phyloP scores from a whole-genome alignment of 139 green algal genomes.

The Chlamydomonas eustigma region DNA sequence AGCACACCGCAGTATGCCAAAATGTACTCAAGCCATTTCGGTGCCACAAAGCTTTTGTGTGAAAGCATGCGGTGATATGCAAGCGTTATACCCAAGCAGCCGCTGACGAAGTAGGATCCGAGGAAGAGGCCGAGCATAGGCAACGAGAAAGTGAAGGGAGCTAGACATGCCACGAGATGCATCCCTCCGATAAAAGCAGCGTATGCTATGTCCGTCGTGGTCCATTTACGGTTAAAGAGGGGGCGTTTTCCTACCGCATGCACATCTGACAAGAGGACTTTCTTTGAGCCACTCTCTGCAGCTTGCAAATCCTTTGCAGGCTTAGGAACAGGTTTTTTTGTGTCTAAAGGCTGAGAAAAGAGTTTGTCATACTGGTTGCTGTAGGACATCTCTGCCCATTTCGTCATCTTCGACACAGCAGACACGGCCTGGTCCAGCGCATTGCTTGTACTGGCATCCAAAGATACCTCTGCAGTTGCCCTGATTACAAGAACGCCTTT shows the following conservation, averaged over 20 bases:
- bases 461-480: neutral
- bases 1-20: slow-evolving; percentile 97
- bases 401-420: neutral
- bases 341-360: slow-evolving; percentile 56
- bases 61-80: slow-evolving; percentile 88
- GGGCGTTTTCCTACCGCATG: slow-evolving; percentile 40
- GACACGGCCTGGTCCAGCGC: neutral
- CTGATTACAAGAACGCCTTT: neutral
- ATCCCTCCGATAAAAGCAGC: slow-evolving; percentile 71
- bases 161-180: slow-evolving; percentile 67
- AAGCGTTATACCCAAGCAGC: slow-evolving; percentile 95
- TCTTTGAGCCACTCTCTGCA: slow-evolving; percentile 40
- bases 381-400: slow-evolving; percentile 15
- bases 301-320: slow-evolving; percentile 61
- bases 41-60: slow-evolving; percentile 86
- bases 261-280: slow-evolving; percentile 66
- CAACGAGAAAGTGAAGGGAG: slow-evolving; percentile 79
- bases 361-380: slow-evolving; percentile 69
- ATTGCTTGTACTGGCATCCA: no score
- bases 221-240: slow-evolving; percentile 56
- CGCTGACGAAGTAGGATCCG: slow-evolving; percentile 89
- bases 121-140: slow-evolving; percentile 76
- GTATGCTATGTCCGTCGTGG: slow-evolving; percentile 71
- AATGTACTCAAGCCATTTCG: slow-evolving; percentile 98
- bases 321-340: slow-evolving; percentile 65